Percentiles rank a stretch among this genome's conserved stretches.
Conservation (phyloP, 2,329 filamentous ascomycete genomes). For the Botryotinia convoluta region DNA sequence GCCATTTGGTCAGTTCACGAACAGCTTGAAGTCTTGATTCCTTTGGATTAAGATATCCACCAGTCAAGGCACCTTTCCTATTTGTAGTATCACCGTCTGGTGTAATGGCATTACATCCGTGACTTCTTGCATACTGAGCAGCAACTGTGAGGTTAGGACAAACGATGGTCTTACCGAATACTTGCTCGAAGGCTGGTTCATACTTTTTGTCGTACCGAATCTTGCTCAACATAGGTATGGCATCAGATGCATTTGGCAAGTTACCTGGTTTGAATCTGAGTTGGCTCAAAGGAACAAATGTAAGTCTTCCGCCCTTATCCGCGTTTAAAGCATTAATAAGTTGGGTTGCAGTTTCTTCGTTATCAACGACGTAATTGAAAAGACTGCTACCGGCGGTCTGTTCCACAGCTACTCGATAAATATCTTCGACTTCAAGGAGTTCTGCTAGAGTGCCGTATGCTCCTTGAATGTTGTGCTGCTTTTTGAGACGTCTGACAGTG, state of each 20-base stretch:
- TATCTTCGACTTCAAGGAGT: slow-evolving; percentile 80
- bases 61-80: slow-evolving; percentile 91
- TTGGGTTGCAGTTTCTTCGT: slow-evolving; percentile 78
- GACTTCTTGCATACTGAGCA: slow-evolving; percentile 86
- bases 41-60: slow-evolving; percentile 85
- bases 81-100: slow-evolving; percentile 93
- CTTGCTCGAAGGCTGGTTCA: slow-evolving; percentile 85
- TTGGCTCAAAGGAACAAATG: slow-evolving; percentile 89
- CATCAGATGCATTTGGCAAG: slow-evolving; percentile 82
- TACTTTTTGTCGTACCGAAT: slow-evolving; percentile 74
- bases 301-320: slow-evolving; percentile 79
- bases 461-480: slow-evolving; percentile 74
- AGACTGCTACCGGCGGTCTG: slow-evolving; percentile 89
- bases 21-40: slow-evolving; percentile 86
- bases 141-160: slow-evolving; percentile 87
- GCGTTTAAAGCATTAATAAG: slow-evolving; percentile 77
- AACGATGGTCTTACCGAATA: slow-evolving; percentile 93
- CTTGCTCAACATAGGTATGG: slow-evolving; percentile 81
- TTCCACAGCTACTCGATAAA: slow-evolving; percentile 85
- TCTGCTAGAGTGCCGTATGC: slow-evolving; percentile 93
- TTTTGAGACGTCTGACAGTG: slow-evolving; percentile 80
- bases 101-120: slow-evolving; percentile 89
- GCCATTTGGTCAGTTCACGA: slow-evolving; percentile 69
- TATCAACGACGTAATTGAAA: slow-evolving; percentile 96
- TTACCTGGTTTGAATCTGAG: slow-evolving; percentile 69